phyloP scores from a whole-genome alignment of 495 filamentous ascomycete genomes.

The Neurospora sp. region DNA sequence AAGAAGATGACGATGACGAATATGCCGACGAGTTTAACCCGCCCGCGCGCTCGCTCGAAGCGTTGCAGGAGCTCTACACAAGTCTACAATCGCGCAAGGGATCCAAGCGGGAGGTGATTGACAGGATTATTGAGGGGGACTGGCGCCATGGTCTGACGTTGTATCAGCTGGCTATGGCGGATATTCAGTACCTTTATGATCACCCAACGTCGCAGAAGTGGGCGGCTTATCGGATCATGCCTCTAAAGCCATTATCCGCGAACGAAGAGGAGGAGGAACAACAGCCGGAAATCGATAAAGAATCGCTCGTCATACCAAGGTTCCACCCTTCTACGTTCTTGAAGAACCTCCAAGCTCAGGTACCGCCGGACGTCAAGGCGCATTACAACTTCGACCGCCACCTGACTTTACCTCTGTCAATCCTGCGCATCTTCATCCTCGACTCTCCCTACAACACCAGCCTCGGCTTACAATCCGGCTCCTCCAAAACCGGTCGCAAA shows the following conservation, averaged over 20 bases:
- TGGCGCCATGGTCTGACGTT: slow-evolving; percentile 71
- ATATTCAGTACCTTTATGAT: slow-evolving; percentile 68
- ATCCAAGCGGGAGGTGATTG: slow-evolving; percentile 62
- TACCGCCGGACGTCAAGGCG: slow-evolving; percentile 65
- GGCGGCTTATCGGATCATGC: slow-evolving; percentile 56
- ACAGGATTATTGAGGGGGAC: slow-evolving; percentile 69
- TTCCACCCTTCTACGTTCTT: slow-evolving; percentile 72
- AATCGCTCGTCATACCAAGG: slow-evolving; percentile 48
- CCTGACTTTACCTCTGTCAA: slow-evolving; percentile 49
- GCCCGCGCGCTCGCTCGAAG: slow-evolving; percentile 49
- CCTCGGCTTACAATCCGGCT: slow-evolving; percentile 42
- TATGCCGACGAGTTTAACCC: slow-evolving; percentile 48
- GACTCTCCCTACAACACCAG: slow-evolving; percentile 60
- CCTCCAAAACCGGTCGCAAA: slow-evolving; percentile 42
- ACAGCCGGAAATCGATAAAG: slow-evolving; percentile 24
- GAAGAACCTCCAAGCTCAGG: slow-evolving; percentile 56
- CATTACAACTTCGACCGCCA: slow-evolving; percentile 68
- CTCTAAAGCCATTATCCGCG: slow-evolving; percentile 23
- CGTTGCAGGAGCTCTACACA: slow-evolving; percentile 54
- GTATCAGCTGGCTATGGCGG: slow-evolving; percentile 72
- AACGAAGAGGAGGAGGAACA: slow-evolving; percentile 21
- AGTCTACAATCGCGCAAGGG: slow-evolving; percentile 48
- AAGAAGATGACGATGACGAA: slow-evolving; percentile 34
- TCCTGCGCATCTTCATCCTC: slow-evolving; percentile 65
- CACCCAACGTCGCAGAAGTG: slow-evolving; percentile 63